A percentile compares a stretch with the other conserved stretches of the same genome.
phyloP scores from a whole-genome alignment of 2,329 filamentous ascomycete genomes.

The Aureobasidium leucospermi region DNA sequence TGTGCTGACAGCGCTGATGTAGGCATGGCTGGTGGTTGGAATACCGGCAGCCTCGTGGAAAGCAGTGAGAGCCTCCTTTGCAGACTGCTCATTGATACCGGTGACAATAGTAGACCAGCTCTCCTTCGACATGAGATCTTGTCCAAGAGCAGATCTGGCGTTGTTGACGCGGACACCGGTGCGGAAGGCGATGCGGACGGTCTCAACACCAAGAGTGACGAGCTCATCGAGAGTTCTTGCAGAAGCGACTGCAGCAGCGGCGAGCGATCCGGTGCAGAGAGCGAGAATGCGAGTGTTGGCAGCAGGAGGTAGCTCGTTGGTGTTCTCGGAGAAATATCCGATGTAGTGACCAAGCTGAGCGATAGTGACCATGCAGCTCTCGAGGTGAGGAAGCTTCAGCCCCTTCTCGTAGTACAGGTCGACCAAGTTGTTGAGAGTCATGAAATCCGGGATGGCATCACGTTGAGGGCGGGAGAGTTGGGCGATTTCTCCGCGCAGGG shows the following conservation, averaged over 20 bases:
- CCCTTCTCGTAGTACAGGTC: constrained; percentile 54
- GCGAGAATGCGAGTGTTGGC: constrained; percentile 51
- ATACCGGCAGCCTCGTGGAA: constrained; percentile 52
- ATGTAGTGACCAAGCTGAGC: constrained; percentile 63
- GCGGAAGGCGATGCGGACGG: constrained; percentile 60
- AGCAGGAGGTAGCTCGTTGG: constrained; percentile 43
- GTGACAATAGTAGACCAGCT: constrained; percentile 62
- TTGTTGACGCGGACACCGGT: constrained; percentile 44
- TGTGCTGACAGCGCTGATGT: constrained; percentile 52
- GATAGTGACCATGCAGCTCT: constrained; percentile 58
- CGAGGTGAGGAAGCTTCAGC: constrained; percentile 54
- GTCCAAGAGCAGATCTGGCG: constrained; percentile 36
- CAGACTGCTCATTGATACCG: constrained; percentile 46
- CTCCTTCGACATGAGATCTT: constrained; percentile 44
- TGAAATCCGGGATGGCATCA: constrained; percentile 53
- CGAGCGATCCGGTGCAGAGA: constrained; percentile 62
- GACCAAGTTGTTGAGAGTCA: constrained; percentile 56
- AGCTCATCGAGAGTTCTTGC: constrained; percentile 56
- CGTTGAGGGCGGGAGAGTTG: constrained; percentile 51
- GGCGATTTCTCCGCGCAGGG: constrained; percentile 54
- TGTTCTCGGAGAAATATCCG: constrained; percentile 50
- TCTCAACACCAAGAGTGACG: constrained; percentile 55
- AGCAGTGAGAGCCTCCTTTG: constrained; percentile 44
- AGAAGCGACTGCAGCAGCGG: constrained; percentile 60
- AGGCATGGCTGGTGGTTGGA: constrained; percentile 45